Percentiles rank a stretch among this genome's conserved stretches.
Conservation (phyloP, 2,329 filamentous ascomycete genomes). For the Xylaria hypoxylon region DNA sequence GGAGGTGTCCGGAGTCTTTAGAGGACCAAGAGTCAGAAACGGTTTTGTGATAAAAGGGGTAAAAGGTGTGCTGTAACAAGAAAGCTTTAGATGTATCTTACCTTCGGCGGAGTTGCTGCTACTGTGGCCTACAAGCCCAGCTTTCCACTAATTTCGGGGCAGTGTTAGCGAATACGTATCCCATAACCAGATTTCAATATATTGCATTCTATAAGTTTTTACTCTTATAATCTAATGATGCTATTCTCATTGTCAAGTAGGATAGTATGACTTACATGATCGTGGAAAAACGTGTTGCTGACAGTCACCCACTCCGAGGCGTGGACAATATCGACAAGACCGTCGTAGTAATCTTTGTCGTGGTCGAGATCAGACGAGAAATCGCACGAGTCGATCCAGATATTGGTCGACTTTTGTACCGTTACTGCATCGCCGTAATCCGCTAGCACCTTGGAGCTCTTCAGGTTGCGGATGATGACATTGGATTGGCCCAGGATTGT, state of each 20-base stretch:
- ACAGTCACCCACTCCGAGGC: conserved; percentile 65
- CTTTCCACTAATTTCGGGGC: conserved; percentile 64
- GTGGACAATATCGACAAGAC: conserved; percentile 69
- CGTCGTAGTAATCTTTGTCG: conserved; percentile 71
- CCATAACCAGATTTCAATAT: not conserved
- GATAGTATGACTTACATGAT: conserved; percentile 55
- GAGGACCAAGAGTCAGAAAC: conserved; percentile 4
- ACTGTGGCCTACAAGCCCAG: conserved; percentile 68
- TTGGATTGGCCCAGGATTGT: conserved; percentile 61
- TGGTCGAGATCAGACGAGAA: conserved; percentile 64
- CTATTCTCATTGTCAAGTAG: not conserved
- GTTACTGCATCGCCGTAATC: conserved; percentile 60
- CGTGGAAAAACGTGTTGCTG: conserved; percentile 53
- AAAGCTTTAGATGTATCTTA: not conserved
- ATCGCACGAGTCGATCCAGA: conserved; percentile 70
- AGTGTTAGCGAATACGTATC: conserved; percentile 6
- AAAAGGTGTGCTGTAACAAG: too few species aligned
- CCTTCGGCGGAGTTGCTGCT: conserved; percentile 63
- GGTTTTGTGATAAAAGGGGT: not conserved
- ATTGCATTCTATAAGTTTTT: too few species aligned
- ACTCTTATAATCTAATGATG: not conserved
- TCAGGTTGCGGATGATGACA: conserved; percentile 65
- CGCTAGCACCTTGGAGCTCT: conserved; percentile 57
- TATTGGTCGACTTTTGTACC: conserved; percentile 57
- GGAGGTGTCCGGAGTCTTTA: conserved; percentile 64